Evolutionary conservation across 495 filamentous ascomycete species (phyloP).

Genomic region (Penicillium argentinense): DNA sequence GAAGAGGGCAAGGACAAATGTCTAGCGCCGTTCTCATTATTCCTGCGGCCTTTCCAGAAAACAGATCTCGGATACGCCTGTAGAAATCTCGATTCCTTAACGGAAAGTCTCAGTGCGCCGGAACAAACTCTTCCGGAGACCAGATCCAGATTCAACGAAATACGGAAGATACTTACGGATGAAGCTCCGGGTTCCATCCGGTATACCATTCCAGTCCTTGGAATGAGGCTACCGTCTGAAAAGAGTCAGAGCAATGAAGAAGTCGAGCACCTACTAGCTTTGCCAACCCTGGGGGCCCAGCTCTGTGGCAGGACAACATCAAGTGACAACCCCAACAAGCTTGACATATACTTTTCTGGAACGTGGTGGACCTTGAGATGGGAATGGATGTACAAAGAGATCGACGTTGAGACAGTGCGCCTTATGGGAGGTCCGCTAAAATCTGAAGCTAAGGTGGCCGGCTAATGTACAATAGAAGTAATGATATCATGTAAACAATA

Average conservation of each 20-base stretch:
- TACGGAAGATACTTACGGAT: conserved; percentile 13
- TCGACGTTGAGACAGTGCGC: conserved; percentile 36
- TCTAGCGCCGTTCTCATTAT: conserved; percentile 19
- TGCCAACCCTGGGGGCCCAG: conserved; percentile 32
- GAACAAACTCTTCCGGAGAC: too few relatives aligned
- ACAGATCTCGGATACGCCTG: too few relatives aligned
- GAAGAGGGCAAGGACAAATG: neutral
- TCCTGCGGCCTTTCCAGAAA: conserved; percentile 50
- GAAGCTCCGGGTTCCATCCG: conserved; percentile 32
- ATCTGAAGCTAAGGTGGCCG: conserved; percentile 9
- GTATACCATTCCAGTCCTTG: conserved; percentile 42
- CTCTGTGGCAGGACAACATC: conserved; percentile 8
- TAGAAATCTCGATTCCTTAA: too few relatives aligned
- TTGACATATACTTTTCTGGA: conserved; percentile 13
- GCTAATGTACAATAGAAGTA: conserved; percentile 30
- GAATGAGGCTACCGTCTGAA: conserved; percentile 4
- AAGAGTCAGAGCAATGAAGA: neutral
- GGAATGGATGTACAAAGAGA: conserved; percentile 48
- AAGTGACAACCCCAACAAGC: neutral
- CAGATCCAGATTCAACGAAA: neutral
- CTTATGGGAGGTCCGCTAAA: conserved; percentile 33
- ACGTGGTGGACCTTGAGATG: conserved; percentile 28
- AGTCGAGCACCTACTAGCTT: conserved; percentile 22
- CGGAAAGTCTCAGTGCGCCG: too few relatives aligned
- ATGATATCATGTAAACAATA: conserved; percentile 22